Evolutionary conservation across 768 basidiomycete species (phyloP), one percentile per base, ranked within the genome.

Genomic region (Asterophora lycoperdoides): DNA sequence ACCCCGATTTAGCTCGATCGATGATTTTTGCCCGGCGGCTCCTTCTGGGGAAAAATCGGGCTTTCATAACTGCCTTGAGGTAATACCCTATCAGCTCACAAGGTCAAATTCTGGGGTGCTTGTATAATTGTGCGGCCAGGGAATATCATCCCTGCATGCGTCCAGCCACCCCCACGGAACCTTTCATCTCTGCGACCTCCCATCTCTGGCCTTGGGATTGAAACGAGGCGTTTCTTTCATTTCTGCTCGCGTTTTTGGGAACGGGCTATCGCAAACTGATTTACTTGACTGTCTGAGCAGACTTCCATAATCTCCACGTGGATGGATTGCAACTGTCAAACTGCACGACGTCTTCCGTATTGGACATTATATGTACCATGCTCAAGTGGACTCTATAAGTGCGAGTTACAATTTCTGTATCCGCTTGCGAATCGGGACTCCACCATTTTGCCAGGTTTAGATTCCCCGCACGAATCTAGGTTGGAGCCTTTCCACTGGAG

Each of bases 101-200:
- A 52, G 28, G 52, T 41, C 54, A 58, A 61, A 59, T 64, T 69
- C 60, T 68, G 67, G 67, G 69, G 66, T 66, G 56, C 61, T 64
- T 56, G 54, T 56, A 52, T 51, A 56, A 41, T 43, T 56, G 54
- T 45, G 52, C 50, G 42, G 46, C 32, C 45, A 45, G 45, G 52
- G 41, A 51, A 53, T 52, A 55, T 53, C 60, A 56, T 55, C 60
- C 58, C 61, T 62, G 57, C 56, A 60, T 61, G n/a, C n/a, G n/a
- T n/a, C n/a, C n/a, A n/a, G n/a, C n/a, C n/a, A n/a, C n/a, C n/a
- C n/a, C n/a, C n/a, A n/a, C 20, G 45, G 56, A 50, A 48, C 39
- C 41, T 41, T 52, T 41, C 19, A 38, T 33, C 37, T 35, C 28
- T 19, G 28, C 11, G 32, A 29, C 33, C 34, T 19, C 33, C 46